These are phyloP conservation scores for Blastomyces parvus DNA, from an alignment of 2,329 filamentous ascomycete species.

Conservation along the genomic window DNA sequence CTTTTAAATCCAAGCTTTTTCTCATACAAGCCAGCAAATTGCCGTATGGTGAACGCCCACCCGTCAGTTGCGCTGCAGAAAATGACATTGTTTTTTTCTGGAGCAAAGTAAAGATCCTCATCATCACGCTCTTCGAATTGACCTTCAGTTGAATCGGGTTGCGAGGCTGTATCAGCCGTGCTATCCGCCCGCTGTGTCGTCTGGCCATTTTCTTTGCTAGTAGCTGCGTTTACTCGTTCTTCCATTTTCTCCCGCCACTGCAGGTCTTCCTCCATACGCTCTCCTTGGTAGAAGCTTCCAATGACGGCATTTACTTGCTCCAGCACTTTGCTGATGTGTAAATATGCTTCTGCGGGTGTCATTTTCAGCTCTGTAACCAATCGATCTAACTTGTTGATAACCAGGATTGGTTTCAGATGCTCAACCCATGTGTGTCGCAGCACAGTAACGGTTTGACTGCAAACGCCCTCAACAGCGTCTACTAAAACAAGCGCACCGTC, in stretches of 20 bases:
- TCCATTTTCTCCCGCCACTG: constrained; percentile 93
- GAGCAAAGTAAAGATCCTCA: constrained; percentile 94
- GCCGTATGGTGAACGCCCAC: constrained; percentile 96
- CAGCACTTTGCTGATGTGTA: constrained; percentile 76
- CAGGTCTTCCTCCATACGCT: constrained; percentile 96
- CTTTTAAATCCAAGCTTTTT: constrained; percentile 95
- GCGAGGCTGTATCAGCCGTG: constrained; percentile 44
- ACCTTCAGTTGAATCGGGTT: constrained; percentile 40
- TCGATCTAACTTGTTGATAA: constrained; percentile 98
- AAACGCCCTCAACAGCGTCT: constrained; percentile 94
- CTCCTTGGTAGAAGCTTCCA: constrained; percentile 94
- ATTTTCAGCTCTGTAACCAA: constrained; percentile 90
- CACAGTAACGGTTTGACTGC: constrained; percentile 96
- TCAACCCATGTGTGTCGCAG: constrained; percentile 91
- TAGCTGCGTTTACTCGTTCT: constrained; percentile 64
- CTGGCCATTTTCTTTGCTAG: constrained; percentile 49
- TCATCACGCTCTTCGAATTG: constrained; percentile 86
- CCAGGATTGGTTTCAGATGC: constrained; percentile 84
- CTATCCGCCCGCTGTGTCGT: constrained; percentile 29
- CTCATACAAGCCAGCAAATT: constrained; percentile 89
- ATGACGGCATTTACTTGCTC: constrained; percentile 97
- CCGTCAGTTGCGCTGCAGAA: constrained; percentile 96
- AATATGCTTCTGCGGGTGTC: constrained; percentile 80
- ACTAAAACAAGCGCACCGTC: constrained; percentile 92
- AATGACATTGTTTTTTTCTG: constrained; percentile 97